These are phyloP conservation scores for Solanum tarapatanum DNA, from an alignment of 257 asterid species.

Conservation along the genomic window DNA sequence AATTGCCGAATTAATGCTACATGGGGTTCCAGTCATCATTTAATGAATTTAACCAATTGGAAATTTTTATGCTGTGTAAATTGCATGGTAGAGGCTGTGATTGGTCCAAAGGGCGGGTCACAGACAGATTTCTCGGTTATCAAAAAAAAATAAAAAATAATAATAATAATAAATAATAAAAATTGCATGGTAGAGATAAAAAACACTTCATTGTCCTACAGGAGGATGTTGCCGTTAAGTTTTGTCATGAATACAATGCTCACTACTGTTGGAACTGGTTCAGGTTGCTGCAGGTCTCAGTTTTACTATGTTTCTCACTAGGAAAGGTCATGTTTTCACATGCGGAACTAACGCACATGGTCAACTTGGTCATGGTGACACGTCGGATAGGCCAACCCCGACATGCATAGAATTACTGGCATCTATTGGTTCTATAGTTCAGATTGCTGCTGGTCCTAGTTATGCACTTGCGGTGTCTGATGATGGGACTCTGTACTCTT, in stretches of 20 bases:
- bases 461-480: slow-evolving; percentile 51
- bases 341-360: slow-evolving; percentile 71
- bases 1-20: not conserved
- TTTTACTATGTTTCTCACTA: slow-evolving; percentile 70
- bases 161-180: no score
- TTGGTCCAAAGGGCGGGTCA: no score
- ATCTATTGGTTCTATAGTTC: slow-evolving; percentile 29
- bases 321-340: slow-evolving; percentile 58
- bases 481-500: slow-evolving; percentile 66
- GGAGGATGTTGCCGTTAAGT: not conserved
- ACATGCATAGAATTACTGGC: slow-evolving; percentile 41
- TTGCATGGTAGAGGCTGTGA: not conserved
- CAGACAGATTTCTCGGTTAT: no score
- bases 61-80: not conserved
- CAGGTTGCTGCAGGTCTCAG: slow-evolving; percentile 82
- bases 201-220: not conserved
- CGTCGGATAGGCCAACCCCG: slow-evolving; percentile 50
- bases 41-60: not conserved
- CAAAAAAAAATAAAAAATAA: no score
- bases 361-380: slow-evolving; percentile 83
- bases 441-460: slow-evolving; percentile 67
- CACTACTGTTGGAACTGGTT: slow-evolving; percentile 9
- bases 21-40: not conserved
- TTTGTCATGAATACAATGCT: not conserved
- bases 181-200: not conserved